Conservation (phyloP, 1,284 basidiomycete genomes). For the Puccinia coronata region DNA sequence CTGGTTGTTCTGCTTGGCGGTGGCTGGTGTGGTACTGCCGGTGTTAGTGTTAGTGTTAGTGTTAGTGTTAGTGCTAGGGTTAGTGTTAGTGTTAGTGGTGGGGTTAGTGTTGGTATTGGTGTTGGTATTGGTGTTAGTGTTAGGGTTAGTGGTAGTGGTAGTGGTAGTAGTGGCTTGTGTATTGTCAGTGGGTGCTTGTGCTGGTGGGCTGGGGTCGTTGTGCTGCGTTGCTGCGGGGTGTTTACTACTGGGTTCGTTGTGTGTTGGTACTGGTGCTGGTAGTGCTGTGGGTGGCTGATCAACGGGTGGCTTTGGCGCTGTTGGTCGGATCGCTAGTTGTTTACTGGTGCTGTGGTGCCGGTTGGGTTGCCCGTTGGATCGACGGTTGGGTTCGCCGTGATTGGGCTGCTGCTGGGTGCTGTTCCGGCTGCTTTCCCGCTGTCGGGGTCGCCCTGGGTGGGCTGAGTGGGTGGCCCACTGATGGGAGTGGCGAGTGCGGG, state of each 20-base stretch:
- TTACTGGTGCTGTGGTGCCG: neutral
- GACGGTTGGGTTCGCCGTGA: neutral
- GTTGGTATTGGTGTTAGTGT: neutral
- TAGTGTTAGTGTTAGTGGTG: neutral
- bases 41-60: neutral
- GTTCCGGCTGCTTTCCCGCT: neutral
- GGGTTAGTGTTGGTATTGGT: neutral
- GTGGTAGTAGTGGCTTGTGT: neutral
- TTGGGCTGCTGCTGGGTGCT: no score
- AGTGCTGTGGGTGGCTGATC: neutral
- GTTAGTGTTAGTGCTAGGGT: neutral
- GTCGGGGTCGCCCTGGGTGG: neutral
- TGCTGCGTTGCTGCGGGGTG: neutral
- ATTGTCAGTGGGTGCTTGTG: neutral
- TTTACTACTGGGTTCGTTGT: neutral
- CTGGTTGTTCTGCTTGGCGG: neutral
- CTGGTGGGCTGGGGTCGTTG: neutral
- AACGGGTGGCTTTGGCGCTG: neutral
- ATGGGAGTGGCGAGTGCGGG: neutral
- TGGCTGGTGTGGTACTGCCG: neutral
- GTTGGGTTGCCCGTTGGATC: neutral
- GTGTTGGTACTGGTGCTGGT: neutral
- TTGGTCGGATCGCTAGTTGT: neutral
- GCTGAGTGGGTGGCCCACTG: neutral
- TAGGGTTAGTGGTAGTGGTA: neutral